Base-by-base conservation (phyloP, 257 asterid species). In the Nicotiana tabacum region DNA sequence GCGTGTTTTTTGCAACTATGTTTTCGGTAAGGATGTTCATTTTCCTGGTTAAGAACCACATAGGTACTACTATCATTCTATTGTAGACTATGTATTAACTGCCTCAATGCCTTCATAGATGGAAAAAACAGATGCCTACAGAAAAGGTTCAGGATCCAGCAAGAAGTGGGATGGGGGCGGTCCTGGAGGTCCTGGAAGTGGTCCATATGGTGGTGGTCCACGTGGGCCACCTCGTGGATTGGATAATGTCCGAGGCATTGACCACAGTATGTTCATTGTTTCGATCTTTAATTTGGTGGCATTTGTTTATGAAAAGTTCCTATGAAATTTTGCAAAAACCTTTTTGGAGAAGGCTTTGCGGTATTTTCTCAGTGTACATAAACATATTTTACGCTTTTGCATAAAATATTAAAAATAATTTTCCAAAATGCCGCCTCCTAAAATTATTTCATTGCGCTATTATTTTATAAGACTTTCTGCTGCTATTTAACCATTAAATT, bases 161-260 rank as follows among this genome's bases (percentile, higher is more conserved):
- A 96, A 96, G 97, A 96, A 96, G 89, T 96, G 95, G 98, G 97
- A 91, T 56, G 99, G 98, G 58, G 97, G 97, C 51, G 97, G 98
- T 64, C 97, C 99, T 1, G 98, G 98, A 39, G 98, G 97, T 46
- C 96, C 98, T 9, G 98, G 98, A 86, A 87, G 90, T 65, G 98
- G 99, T 82, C 97, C 97, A 8, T 87, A 89, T 67, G 99, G 97
- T 58, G 91, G 98, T 68, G 98, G 99, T 81, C 97, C 98, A 72
- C 94, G 97, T 65, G 95, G 98, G 32, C 97, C 97, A 9, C 97
- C 97, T 32, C 93, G 98, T 3, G 98, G 99, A 27, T 37, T 91
- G 88, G 93, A 91, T 81, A 94, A 93, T 80, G 96, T 94, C 79
- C 92, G 94, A 79, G 98, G 98, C 77, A 90, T 92, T 66, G 98